Evolutionary conservation across 2,329 filamentous ascomycete genomes (phyloP), one percentile per base, ranked within the genome.

Genomic region (Seiridium unicorne): DNA sequence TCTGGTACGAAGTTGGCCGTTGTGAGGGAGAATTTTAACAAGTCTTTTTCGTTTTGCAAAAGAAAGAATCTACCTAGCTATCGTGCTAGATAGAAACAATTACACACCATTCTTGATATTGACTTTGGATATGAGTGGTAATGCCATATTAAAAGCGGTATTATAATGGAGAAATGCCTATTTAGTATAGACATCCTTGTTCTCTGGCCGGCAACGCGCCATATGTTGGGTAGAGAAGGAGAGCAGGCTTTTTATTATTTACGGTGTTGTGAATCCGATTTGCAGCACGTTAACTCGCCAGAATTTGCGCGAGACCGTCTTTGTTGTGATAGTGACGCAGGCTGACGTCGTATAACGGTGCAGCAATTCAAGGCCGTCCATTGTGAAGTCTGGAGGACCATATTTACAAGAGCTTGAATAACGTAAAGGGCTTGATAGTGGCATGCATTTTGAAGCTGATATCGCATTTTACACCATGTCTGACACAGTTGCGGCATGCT

Each of bases 281-380:
- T 73, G 72, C 5, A 75, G 73, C 6, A 73, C 70, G 60, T 72
- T 72, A 35, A 74, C 64, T n/a, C 70, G 71, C 73, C 73, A 78
- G 5, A 77, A 62, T 5, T 67, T 66, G 44, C 72, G 73, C 3
- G 76, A 56, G 1, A 63, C 54, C 2, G 74, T 68, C 38, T 72
- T 66, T 2, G 64, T 67, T 4, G 72, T 69, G n/a, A 79, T 62
- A 3, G 75, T 76, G 48, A 70, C 67, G 13, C 68, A 71, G 3
- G 76, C 78, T 5, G 74, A 74, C 1, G 70, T 73, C 38, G 68
- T 68, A 60, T 72, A 79, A 59, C 79, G 73, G 58, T 79, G 76
- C 1, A 79, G 66, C 3, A 79, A 66, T 59, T 79, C 76, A n/a
- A 78, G 63, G 55, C 77, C 74, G 10, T 18, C 35, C 18, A 47